phyloP scores from a whole-genome alignment of 192 early-diverging fungal genomes.

The Spizellomyces punctatus region DNA sequence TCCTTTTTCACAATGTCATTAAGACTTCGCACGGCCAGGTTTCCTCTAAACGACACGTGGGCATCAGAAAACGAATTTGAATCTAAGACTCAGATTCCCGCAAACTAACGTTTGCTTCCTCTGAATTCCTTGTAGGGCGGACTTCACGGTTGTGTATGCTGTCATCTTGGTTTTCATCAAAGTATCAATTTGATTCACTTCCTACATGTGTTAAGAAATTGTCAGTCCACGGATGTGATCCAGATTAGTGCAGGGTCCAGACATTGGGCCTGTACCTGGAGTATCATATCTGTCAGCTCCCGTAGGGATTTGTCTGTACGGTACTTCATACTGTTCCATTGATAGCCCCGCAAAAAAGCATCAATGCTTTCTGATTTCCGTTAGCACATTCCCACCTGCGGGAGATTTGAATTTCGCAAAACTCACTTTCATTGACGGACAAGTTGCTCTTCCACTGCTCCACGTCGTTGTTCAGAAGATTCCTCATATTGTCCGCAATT shows the following conservation, averaged over 20 bases:
- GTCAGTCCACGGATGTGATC: background rate
- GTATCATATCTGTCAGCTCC: constrained; percentile 79
- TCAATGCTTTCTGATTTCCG: constrained; percentile 75
- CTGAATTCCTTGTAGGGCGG: constrained; percentile 76
- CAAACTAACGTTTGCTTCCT: constrained; percentile 75
- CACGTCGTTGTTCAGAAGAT: constrained; percentile 67
- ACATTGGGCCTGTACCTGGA: constrained; percentile 56
- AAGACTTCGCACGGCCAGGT: constrained; percentile 85
- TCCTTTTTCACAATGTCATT: constrained; percentile 90
- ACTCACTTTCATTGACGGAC: constrained; percentile 81
- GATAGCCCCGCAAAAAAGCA: constrained; percentile 82
- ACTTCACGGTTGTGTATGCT: constrained; percentile 83
- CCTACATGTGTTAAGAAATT: constrained; percentile 50
- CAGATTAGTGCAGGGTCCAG: too few relatives aligned
- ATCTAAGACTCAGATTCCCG: background rate
- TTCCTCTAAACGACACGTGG: constrained; percentile 49
- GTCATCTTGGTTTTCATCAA: constrained; percentile 90
- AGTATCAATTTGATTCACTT: constrained; percentile 84
- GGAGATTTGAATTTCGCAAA: too few relatives aligned
- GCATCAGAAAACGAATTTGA: background rate
- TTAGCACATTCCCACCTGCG: background rate
- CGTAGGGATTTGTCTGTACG: constrained; percentile 88
- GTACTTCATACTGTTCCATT: constrained; percentile 98
- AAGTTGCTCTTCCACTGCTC: constrained; percentile 68
- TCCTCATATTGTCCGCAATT: constrained; percentile 81